Evolutionary conservation across 1,284 basidiomycete species (phyloP).

Genomic region (Irpex sp.): DNA sequence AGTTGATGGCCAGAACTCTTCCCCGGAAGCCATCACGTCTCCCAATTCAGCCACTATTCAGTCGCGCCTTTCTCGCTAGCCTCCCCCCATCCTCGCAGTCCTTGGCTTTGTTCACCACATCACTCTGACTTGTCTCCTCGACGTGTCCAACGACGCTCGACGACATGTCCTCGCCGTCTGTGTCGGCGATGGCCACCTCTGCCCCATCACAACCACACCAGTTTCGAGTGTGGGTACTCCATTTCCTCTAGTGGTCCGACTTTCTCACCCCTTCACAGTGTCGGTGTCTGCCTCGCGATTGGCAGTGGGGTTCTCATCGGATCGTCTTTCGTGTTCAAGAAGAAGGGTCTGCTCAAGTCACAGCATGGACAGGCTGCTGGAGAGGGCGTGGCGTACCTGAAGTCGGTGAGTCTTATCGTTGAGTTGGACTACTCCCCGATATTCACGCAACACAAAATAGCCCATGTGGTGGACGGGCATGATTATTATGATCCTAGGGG

Average conservation of each 20-base stretch:
- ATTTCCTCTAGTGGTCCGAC: neutral
- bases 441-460: conserved; percentile 12
- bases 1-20: neutral
- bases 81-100: neutral
- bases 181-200: neutral
- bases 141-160: conserved; percentile 4
- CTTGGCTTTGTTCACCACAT: neutral
- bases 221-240: conserved; percentile 13
- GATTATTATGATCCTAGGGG: conserved; percentile 42
- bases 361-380: conserved; percentile 48
- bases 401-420: conserved; percentile 32
- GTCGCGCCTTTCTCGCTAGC: neutral
- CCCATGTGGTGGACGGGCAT: conserved; percentile 54
- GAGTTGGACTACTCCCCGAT: neutral
- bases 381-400: conserved; percentile 65
- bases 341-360: conserved; percentile 42
- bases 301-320: conserved; percentile 63
- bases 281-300: conserved; percentile 39
- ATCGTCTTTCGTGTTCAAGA: conserved; percentile 58
- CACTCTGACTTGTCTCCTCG: conserved; percentile 22
- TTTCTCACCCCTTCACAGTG: conserved; percentile 10
- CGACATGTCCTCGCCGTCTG: conserved; percentile 6
- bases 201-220: conserved; percentile 11
- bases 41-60: neutral
- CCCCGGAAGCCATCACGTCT: neutral